phyloP scores from a whole-genome alignment of 2,329 filamentous ascomycete species.

The Aureobasidium sp. region DNA sequence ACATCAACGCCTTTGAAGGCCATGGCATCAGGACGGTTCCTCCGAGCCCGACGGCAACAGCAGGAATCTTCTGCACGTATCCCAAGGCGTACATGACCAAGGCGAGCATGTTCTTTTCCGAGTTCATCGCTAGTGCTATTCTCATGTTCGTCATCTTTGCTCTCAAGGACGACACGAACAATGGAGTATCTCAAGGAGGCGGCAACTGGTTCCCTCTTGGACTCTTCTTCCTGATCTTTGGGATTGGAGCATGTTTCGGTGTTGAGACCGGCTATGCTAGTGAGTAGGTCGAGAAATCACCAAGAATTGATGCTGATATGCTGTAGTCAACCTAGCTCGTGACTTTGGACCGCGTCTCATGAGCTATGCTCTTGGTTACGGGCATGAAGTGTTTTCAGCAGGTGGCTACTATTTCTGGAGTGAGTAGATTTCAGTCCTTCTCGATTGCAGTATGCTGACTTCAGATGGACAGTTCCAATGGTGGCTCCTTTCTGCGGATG shows the following conservation, averaged over 20 bases:
- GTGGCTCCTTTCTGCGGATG: constrained; percentile 57
- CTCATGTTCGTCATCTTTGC: constrained; percentile 65
- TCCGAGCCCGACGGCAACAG: constrained; percentile 47
- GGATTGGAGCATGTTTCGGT: constrained; percentile 58
- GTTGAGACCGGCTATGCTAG: constrained; percentile 59
- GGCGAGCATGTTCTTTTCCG: constrained; percentile 61
- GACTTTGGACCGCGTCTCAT: constrained; percentile 65
- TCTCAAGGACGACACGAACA: constrained; percentile 46
- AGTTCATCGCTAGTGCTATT: constrained; percentile 58
- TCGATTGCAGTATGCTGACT: background rate
- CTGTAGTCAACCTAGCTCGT: constrained; percentile 61
- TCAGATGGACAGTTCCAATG: constrained; percentile 40
- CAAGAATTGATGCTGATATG: background rate
- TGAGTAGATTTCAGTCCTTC: background rate
- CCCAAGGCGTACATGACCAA: constrained; percentile 55
- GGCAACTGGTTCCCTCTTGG: constrained; percentile 47
- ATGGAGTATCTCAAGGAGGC: constrained; percentile 24
- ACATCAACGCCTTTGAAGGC: constrained; percentile 58
- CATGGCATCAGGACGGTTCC: constrained; percentile 55
- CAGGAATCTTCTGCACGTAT: constrained; percentile 63
- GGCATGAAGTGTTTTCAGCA: constrained; percentile 47
- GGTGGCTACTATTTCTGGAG: constrained; percentile 48
- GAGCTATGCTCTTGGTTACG: constrained; percentile 60
- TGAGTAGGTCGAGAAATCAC: constrained; percentile 19
- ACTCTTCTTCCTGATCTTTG: constrained; percentile 60